A percentile compares a stretch with the other conserved stretches of the same genome.
Conservation (phyloP, 208 protist genomes). For the Acanthamoeba triangularis region DNA sequence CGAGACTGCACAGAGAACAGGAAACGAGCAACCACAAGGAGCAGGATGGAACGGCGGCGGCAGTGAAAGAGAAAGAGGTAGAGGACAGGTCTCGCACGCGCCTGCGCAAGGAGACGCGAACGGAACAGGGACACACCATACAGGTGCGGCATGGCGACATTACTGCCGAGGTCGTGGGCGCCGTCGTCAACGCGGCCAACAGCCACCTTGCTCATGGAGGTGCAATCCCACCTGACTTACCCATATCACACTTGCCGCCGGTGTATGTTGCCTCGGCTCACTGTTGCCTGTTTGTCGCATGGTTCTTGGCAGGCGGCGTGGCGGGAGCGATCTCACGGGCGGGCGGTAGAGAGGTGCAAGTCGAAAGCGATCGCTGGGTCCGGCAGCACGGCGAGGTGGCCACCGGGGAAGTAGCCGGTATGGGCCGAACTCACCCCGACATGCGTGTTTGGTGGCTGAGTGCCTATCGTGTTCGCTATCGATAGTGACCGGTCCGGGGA, state of each 20-base stretch:
- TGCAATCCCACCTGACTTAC: background rate
- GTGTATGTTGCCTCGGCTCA: background rate
- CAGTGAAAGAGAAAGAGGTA: background rate
- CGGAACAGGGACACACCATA: constrained; percentile 1
- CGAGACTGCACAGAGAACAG: background rate
- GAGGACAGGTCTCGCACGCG: constrained; percentile 27
- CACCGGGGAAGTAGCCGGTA: constrained; percentile 50
- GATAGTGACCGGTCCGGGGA: constrained; percentile 56
- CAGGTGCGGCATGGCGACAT: constrained; percentile 76
- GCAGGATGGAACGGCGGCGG: background rate
- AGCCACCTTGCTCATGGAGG: constrained; percentile 74
- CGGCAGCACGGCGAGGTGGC: constrained; percentile 57
- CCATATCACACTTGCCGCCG: background rate
- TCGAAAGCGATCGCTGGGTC: constrained; percentile 72
- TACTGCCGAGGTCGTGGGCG: constrained; percentile 63
- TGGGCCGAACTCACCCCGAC: background rate
- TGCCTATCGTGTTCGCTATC: background rate
- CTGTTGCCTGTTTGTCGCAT: background rate
- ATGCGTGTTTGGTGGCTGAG: background rate
- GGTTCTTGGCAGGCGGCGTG: constrained; percentile 19
- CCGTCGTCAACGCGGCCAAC: constrained; percentile 76
- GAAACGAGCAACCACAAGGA: background rate
- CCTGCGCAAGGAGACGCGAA: background rate
- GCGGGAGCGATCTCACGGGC: constrained; percentile 64
- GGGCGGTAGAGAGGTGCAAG: constrained; percentile 63